Base-by-base conservation (phyloP, 2,329 filamentous ascomycete species). In the Xylariales sp. region DNA sequence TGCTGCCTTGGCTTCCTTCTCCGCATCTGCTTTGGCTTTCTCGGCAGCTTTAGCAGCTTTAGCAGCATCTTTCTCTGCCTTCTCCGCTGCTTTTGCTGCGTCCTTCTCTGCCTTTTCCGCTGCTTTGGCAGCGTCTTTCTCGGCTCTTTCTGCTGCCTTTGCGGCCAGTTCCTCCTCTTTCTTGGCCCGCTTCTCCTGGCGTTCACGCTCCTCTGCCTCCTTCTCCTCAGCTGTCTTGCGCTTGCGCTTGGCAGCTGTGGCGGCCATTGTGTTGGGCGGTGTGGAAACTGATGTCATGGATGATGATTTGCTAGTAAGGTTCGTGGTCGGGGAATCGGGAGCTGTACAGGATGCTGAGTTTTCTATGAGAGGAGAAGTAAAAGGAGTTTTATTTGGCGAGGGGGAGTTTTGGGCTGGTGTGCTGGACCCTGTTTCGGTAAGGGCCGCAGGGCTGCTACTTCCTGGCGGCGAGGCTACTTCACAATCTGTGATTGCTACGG, bases 1-100 rank as follows among this genome's bases (percentile, higher is more conserved):
- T 45, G 68, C 70, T 54, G 70, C 72, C 36, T 77, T 59, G 33
- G 76, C 66, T 37, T 74, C 70, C 60, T 86, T 86, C 55, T 72
- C 74, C 2, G 47, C 52, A 29, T 50, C 55, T 37, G 59, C 54
- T 7, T 49, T 47, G 12, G 53, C 51, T 38, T 53, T 62, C 21
- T 54, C 57, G 12, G 50, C 56, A 21, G 56, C 54, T 38, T 58
- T 53, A 7, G 45, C 51, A 6, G 42, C 44, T 27, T 38, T 51
- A 16, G 48, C 39, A 10, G 38, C 37, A 20, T 42, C 42, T 21
- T 46, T 33, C 8, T 35, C 45, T 24, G 44, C 43, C 30, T 35
- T 45, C 14, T 34, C 40, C 17, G 31, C 31, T 19, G 41, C 42
- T 37, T 38, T 47, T 19, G 40, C 40, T 12, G 42, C 44, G 5